Evolutionary conservation across 2,329 filamentous ascomycete species (phyloP), one percentile per base, ranked within the genome.

Genomic region (Verticillium klebahnii): DNA sequence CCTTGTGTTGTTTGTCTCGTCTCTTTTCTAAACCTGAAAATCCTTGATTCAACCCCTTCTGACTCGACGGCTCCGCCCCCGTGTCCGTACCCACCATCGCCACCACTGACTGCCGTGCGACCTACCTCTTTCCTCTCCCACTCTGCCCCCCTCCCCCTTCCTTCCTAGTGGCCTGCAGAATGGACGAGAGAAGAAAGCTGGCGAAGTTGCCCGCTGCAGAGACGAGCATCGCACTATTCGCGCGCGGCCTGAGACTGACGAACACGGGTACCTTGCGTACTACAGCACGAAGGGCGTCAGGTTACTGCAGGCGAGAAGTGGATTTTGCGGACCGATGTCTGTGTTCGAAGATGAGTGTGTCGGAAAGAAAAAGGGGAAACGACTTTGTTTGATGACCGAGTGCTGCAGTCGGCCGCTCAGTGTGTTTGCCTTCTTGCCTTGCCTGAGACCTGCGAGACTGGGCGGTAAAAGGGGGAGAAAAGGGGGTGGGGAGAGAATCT

Each of bases 241-340:
- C 34, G 34, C 9, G 14, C 34, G 34, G 14, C 34, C 14, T 14
- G 58, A 54, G 58, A 54, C 58, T 59, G 58, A 59, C 58, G 40
- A 59, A 54, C 40, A 37, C 56, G 56, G 56, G 56, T 58, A 58
- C 56, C 56, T 58, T 58, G 56, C 56, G 56, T 58, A 34, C 23
- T 52, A 60, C 64, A 87, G 84, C 93, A 97, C 74, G 93, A 97
- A 75, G 93, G 93, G 0, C 83, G 85, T 62, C 88, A 96, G 72
- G 93, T 97, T 0, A 83, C 78, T 1, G 81, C 84, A 52, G 93
- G 93, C 11, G 92, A 96, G 77, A 97, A 97, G 75, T 97, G 93
- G 93, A 88, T 97, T 63, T 84, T 97, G 63, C 81, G 93, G 66
- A 96, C 90, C 65, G 93, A 97, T 78, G 75, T 97, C 52, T 92